Conservation (phyloP, 2,329 filamentous ascomycete genomes). For the Aspergillus fumigatiaffinis region DNA sequence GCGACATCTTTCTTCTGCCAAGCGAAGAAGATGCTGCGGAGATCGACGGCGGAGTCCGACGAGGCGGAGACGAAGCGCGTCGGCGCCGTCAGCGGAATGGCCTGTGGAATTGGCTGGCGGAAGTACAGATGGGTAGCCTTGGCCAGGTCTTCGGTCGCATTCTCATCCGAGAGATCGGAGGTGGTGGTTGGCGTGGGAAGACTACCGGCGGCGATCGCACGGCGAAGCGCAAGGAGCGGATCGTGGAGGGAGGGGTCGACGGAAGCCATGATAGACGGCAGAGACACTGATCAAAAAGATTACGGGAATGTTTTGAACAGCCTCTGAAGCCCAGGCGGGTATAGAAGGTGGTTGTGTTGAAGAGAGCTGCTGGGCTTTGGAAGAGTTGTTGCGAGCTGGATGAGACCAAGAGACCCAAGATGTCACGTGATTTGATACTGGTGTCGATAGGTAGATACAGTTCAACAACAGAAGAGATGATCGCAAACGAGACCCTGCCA, state of each 20-base stretch:
- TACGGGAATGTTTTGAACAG: neutral
- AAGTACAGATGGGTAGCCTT: slow-evolving; percentile 78
- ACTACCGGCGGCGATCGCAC: slow-evolving; percentile 69
- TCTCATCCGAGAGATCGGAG: slow-evolving; percentile 58
- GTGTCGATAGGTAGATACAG: too few relatives aligned
- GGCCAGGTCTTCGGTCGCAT: slow-evolving; percentile 60
- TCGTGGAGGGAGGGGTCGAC: slow-evolving; percentile 55
- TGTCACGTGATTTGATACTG: neutral
- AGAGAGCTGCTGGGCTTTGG: neutral
- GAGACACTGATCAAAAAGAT: neutral
- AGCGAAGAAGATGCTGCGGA: slow-evolving; percentile 93
- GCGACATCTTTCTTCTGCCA: slow-evolving; percentile 90
- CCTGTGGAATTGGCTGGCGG: slow-evolving; percentile 55
- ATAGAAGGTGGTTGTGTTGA: neutral
- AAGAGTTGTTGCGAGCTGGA: neutral
- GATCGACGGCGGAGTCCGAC: slow-evolving; percentile 64
- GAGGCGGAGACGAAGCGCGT: slow-evolving; percentile 86
- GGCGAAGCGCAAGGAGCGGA: slow-evolving; percentile 76
- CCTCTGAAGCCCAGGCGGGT: neutral
- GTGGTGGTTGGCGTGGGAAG: slow-evolving; percentile 71
- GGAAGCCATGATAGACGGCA: slow-evolving; percentile 49
- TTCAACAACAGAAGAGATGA: too few relatives aligned
- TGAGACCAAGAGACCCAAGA: neutral
- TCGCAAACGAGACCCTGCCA: neutral
- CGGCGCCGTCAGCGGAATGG: slow-evolving; percentile 65